These are phyloP conservation scores for Typha latifolia DNA, from an alignment of 176 grass and related monocot species.

Conservation along the genomic window DNA sequence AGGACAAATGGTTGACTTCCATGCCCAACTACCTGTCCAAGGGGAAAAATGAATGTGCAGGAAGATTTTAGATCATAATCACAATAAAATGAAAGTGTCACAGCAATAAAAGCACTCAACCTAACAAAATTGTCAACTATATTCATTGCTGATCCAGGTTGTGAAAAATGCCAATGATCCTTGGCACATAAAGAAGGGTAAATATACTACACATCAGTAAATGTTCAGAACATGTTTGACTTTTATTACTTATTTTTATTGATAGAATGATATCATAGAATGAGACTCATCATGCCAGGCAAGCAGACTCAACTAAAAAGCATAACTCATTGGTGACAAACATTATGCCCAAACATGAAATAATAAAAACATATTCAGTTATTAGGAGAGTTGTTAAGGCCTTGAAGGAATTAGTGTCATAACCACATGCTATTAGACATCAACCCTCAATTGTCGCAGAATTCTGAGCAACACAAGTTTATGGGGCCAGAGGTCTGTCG, in stretches of 20 bases:
- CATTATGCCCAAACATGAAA: too few species aligned
- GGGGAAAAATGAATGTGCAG: background rate
- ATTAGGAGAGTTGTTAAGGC: too few species aligned
- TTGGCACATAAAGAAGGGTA: background rate
- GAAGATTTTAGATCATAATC: background rate
- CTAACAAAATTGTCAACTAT: background rate
- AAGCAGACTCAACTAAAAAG: background rate
- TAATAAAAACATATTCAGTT: too few species aligned
- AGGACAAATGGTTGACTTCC: conserved; percentile 66
- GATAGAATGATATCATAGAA: background rate
- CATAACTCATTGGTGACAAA: too few species aligned
- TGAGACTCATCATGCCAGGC: background rate
- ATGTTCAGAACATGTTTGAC: background rate
- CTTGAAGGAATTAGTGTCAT: too few species aligned
- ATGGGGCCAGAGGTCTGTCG: background rate
- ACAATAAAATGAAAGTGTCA: background rate
- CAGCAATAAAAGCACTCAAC: background rate
- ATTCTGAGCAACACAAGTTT: background rate
- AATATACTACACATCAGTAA: background rate
- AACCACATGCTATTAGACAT: background rate
- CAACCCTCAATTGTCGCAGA: background rate
- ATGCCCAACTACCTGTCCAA: conserved; percentile 65
- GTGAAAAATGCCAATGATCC: background rate
- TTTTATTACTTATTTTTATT: background rate
- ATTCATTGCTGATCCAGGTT: background rate